phyloP scores from a whole-genome alignment of 2,329 filamentous ascomycete genomes.

The Karstenula rhodostoma region DNA sequence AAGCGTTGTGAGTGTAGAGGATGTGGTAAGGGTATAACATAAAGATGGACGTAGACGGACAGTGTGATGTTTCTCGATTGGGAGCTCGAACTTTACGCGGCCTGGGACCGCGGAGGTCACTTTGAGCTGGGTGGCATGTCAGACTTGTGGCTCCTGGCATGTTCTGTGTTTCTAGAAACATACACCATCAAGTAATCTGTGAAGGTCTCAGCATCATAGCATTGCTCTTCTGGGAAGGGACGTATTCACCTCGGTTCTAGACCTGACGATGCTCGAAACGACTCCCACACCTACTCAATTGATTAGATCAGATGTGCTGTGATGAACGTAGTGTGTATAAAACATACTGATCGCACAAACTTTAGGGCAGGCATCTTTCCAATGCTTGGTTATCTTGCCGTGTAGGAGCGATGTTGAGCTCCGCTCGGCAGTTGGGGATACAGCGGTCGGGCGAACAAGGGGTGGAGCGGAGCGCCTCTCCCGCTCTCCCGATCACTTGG shows the following conservation, averaged over 20 bases:
- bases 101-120: constrained; percentile 71
- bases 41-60: constrained; percentile 54
- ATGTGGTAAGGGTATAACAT: background rate
- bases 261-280: constrained; percentile 85
- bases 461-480: constrained; percentile 14
- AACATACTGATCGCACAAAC: constrained; percentile 71
- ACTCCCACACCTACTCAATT: constrained; percentile 74
- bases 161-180: constrained; percentile 17
- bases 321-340: background rate
- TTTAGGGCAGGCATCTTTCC: constrained; percentile 57
- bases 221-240: background rate
- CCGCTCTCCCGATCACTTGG: constrained; percentile 18
- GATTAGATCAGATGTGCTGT: constrained; percentile 29
- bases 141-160: background rate
- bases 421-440: constrained; percentile 26
- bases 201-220: constrained; percentile 3
- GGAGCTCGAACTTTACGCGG: constrained; percentile 77
- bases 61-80: constrained; percentile 78
- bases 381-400: constrained; percentile 1
- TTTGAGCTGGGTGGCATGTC: constrained; percentile 62
- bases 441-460: background rate
- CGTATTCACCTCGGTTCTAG: constrained; percentile 79
- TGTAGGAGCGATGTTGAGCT: constrained; percentile 32
- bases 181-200: constrained; percentile 54
- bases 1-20: too few relatives aligned